A percentile compares a stretch with the other conserved stretches of the same genome.
phyloP scores from a whole-genome alignment of 257 asterid genomes.

The Anisodus acutangulus region DNA sequence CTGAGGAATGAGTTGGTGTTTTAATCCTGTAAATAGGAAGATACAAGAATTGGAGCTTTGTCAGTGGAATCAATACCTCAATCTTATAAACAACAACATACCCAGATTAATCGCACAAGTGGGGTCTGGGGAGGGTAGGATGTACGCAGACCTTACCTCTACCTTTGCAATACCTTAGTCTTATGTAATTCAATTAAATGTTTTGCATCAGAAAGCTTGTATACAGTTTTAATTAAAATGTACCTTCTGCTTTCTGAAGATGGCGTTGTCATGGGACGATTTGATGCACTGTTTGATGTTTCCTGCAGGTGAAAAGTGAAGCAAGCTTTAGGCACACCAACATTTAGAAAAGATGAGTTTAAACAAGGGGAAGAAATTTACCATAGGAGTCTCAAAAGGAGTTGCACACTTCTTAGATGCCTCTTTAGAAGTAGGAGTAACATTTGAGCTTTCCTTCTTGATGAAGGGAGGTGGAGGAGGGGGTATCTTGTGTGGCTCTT shows the following conservation, averaged over 20 bases:
- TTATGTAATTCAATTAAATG: not conserved
- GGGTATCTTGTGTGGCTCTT: conserved; percentile 48
- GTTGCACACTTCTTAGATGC: conserved; percentile 47
- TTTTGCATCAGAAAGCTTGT: not conserved
- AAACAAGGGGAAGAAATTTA: conserved; percentile 12
- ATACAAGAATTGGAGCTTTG: not conserved
- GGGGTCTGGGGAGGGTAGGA: no score
- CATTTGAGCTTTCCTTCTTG: conserved; percentile 46
- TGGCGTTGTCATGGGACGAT: conserved; percentile 54
- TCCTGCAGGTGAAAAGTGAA: conserved; percentile 46
- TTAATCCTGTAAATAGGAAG: conserved; percentile 51
- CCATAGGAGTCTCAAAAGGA: conserved; percentile 41
- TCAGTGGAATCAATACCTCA: not conserved
- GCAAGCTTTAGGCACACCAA: not conserved
- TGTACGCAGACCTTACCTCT: no score
- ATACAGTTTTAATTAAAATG: not conserved
- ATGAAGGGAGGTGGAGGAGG: conserved; percentile 38
- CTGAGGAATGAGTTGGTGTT: conserved; percentile 53
- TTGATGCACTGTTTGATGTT: conserved; percentile 43
- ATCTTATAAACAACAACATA: no score
- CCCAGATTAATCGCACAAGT: no score
- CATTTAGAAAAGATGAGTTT: not conserved
- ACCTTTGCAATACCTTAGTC: no score
- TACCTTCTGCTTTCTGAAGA: conserved; percentile 61
- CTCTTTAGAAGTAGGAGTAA: conserved; percentile 33